Evolutionary conservation across 768 basidiomycete species (phyloP).

Genomic region (Calocera cornea): DNA sequence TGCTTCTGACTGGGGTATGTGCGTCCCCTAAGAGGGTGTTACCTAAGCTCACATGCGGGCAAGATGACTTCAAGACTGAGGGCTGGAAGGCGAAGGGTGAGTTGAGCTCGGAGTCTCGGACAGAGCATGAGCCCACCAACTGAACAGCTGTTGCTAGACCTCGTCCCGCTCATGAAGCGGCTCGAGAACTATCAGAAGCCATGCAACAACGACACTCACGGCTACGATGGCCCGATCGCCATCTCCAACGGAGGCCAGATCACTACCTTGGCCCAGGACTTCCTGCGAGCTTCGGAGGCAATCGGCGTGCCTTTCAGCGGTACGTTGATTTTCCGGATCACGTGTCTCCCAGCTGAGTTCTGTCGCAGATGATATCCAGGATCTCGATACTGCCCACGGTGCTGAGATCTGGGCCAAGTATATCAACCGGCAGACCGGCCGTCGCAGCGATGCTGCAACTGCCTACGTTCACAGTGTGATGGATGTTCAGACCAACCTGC

Average conservation of each 20-base stretch:
- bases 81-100: conserved; percentile 54
- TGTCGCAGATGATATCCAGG: conserved; percentile 48
- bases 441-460: conserved; percentile 58
- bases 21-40: not conserved
- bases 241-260: conserved; percentile 57
- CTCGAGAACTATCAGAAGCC: conserved; percentile 70
- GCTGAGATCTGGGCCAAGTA: conserved; percentile 68
- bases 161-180: conserved; percentile 61
- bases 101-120: conserved; percentile 6
- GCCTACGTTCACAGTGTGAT: conserved; percentile 59
- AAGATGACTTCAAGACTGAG: conserved; percentile 59
- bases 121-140: too few species aligned
- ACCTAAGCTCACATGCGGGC: conserved; percentile 5
- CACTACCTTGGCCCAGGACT: conserved; percentile 52
- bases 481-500: conserved; percentile 54
- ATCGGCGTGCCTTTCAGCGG: conserved; percentile 11
- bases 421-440: conserved; percentile 58
- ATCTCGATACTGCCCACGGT: conserved; percentile 44
- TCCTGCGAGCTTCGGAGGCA: conserved; percentile 26
- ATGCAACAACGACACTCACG: conserved; percentile 49
- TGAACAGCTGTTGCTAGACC: conserved; percentile 28
- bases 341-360: conserved; percentile 42
- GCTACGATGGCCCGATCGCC: conserved; percentile 60
- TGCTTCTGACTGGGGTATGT: conserved; percentile 54
- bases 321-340: not conserved